phyloP scores from a whole-genome alignment of 2,329 filamentous ascomycete species.

The Exophiala phaeomuriformis region DNA sequence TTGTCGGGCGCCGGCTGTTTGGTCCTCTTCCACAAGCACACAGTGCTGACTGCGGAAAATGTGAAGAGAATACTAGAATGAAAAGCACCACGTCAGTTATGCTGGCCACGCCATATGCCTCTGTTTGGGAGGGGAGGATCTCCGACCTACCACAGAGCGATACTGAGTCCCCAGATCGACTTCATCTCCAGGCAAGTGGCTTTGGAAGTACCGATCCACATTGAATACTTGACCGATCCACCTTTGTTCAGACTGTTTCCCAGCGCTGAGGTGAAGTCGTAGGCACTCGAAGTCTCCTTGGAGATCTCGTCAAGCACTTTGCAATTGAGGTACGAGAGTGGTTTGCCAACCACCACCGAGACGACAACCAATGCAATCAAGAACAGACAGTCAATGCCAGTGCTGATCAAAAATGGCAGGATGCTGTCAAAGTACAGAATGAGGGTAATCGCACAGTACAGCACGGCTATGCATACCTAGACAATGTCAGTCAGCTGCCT shows the following conservation, averaged over 20 bases:
- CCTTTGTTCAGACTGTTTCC: constrained; percentile 46
- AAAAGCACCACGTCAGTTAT: constrained; percentile 8
- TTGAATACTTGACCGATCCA: constrained; percentile 43
- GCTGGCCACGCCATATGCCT: background rate
- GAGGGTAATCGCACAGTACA: constrained; percentile 73
- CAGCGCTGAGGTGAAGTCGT: constrained; percentile 48
- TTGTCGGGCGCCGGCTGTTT: constrained; percentile 45
- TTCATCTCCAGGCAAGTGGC: constrained; percentile 76
- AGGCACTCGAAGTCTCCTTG: constrained; percentile 44
- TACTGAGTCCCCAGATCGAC: constrained; percentile 76
- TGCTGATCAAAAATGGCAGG: constrained; percentile 64
- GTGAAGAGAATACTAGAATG: constrained; percentile 55
- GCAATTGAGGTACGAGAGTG: constrained; percentile 72
- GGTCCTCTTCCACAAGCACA: constrained; percentile 57
- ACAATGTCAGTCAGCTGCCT: background rate
- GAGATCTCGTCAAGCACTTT: constrained; percentile 45
- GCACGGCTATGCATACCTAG: constrained; percentile 67
- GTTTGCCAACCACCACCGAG: constrained; percentile 68
- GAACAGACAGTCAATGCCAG: constrained; percentile 59
- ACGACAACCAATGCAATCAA: constrained; percentile 73
- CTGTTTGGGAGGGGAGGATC: background rate
- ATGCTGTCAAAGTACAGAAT: constrained; percentile 73
- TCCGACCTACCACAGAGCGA: constrained; percentile 59
- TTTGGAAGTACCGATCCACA: constrained; percentile 55
- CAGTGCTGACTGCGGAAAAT: constrained; percentile 52